Base-by-base conservation (phyloP, 306 rosid genomes). In the Vachellia collinsii region DNA sequence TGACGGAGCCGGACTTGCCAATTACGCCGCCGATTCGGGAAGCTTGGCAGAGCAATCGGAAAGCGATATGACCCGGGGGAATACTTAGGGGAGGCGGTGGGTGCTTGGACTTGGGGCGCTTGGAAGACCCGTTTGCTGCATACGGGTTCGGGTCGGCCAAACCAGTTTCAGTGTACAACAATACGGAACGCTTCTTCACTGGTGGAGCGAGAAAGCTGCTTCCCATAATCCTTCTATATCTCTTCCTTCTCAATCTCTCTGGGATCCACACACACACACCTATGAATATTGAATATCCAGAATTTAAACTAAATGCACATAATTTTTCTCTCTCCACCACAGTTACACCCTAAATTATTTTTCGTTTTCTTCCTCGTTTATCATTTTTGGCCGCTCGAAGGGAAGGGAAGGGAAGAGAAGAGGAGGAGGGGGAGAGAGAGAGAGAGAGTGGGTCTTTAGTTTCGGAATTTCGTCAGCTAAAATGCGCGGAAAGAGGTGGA, bases 11-110 rank as follows among this genome's bases (percentile, higher is more conserved):
- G 42, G 94, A 89, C 89, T 90, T 93, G 6, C 99, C 99, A 50
- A 95, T 95, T 3, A 95, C 91, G n/a, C 99, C 99, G 44, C 99
- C 99, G 61, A 93, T 88, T 72, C 99, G 89, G 1, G 99, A 87
- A 29, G 94, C 83, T 81, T 95, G 88, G 85, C 98, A 95, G 81
- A 95, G 94, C 78, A 95, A 83, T 54, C 99, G 96, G 86, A 95
- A 93, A 12, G 97, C 82, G 8, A 78, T 85, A 79, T 95, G 97
- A 34, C 94, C 99, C 0, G 89, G 77, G 5, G 97, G 93, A 0
- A 88, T 80, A 43, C 70, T 10, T 42, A 93, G 86, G 0, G 94
- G 91, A 22, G 79, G 84, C 4, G 80, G 90, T 7, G 79, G 89
- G 59, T 65, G 69, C 83, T 88, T 91, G 74, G 89, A 83, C 87